Evolutionary conservation across 2,329 filamentous ascomycete species (phyloP), one percentile per base, ranked within the genome.

Genomic region (Boeremia exigua): DNA sequence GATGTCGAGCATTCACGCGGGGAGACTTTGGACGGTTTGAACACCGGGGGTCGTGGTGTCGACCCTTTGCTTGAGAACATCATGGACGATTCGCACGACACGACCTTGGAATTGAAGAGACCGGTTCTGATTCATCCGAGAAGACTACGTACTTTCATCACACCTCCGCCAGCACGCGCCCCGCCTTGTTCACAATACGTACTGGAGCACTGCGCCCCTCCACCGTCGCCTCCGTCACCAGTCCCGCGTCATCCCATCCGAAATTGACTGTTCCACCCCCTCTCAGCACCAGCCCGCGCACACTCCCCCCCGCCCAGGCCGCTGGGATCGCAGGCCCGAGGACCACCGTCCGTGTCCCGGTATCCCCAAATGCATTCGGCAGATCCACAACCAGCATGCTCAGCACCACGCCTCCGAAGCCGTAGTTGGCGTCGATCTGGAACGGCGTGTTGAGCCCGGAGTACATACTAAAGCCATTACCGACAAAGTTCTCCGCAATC

Each of bases 341-440:
- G 0, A 81, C 73, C 6, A 82, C 78, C 0, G 65, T 77, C 45
- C 75, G 70, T 10, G 40, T 45, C 0, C 32, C 27, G 2, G 40
- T 11, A 2, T 60, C 64, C 0, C 54, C 63, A 7, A 70, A 58
- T 0, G 79, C 77, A 36, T 12, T 29, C 12, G 63, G 60, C 48
- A 83, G 47, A 66, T 85, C 80, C n/a, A 83, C 77, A 43, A 83
- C 75, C 36, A 85, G 65, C 81, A 85, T 81, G 54, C 76, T 74
- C 49, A 85, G 56, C 47, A 84, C 74, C 0, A 80, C 81, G 0
- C 81, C 83, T 2, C 82, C 83, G 47, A 84, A 82, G 4, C 83
- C 84, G 57, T 83, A 85, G 63, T 86, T 86, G 6, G 83, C 84
- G 65, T 86, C 84, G 53, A 86, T 84, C 71, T 86, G 84, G 59